Evolutionary conservation across 108 stramenopile species (phyloP).

Genomic region (Nannochloropsis salina): DNA sequence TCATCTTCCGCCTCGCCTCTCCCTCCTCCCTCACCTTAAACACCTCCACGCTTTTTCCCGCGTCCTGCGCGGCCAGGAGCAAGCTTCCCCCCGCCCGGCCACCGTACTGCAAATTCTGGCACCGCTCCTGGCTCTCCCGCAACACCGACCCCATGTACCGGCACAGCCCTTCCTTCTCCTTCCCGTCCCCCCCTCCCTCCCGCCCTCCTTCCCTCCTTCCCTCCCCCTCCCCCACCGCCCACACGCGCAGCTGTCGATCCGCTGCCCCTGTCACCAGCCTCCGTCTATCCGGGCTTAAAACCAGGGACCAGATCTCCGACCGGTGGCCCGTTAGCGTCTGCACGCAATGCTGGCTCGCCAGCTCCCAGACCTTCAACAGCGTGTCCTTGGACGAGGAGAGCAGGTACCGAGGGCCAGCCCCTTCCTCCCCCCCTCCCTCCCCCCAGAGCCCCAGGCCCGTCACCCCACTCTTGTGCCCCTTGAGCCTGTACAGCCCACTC

Average conservation of each 20-base stretch:
- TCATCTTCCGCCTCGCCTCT: constrained; percentile 71
- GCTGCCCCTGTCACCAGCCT: constrained; percentile 77
- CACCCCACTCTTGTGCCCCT: constrained; percentile 83
- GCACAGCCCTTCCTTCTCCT: background rate
- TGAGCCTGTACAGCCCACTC: constrained; percentile 77
- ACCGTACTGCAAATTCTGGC: constrained; percentile 22
- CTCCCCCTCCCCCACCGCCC: constrained; percentile 53
- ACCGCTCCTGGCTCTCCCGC: constrained; percentile 35
- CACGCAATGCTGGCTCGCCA: constrained; percentile 84
- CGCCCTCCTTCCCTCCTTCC: constrained; percentile 17
- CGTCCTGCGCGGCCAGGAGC: constrained; percentile 46
- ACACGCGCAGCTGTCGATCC: constrained; percentile 80
- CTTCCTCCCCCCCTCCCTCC: constrained; percentile 12
- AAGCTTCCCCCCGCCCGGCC: constrained; percentile 30
- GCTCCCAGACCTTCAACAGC: constrained; percentile 93
- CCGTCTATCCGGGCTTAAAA: constrained; percentile 46
- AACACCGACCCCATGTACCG: constrained; percentile 42
- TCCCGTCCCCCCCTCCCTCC: background rate
- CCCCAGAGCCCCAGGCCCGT: constrained; percentile 72
- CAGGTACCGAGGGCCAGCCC: constrained; percentile 39
- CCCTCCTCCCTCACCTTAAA: constrained; percentile 63
- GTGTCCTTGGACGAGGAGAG: constrained; percentile 83
- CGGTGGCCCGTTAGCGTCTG: constrained; percentile 91
- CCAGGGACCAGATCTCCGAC: constrained; percentile 57
- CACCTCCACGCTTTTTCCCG: constrained; percentile 62